Percentiles rank a stretch among this genome's conserved stretches.
phyloP scores from a whole-genome alignment of 2,329 filamentous ascomycete genomes.

The Raffaelea ambrosiae region DNA sequence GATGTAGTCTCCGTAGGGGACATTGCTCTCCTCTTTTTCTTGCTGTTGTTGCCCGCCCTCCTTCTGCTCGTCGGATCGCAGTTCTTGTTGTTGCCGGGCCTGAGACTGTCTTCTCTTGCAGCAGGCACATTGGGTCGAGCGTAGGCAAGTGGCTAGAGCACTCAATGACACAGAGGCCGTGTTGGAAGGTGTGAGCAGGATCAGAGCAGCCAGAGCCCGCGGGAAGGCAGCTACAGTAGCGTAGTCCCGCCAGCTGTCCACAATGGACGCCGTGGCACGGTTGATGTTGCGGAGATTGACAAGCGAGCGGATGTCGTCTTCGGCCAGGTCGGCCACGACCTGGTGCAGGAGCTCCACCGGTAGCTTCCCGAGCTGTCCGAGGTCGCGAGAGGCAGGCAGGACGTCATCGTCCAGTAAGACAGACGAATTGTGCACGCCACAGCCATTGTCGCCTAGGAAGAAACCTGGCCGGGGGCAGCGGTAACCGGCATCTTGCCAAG shows the following conservation, averaged over 20 bases:
- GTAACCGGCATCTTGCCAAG: slow-evolving; percentile 11
- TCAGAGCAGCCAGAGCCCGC: slow-evolving; percentile 10
- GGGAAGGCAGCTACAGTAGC: slow-evolving; percentile 11
- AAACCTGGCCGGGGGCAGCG: slow-evolving; percentile 13
- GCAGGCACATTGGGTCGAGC: slow-evolving; percentile 8
- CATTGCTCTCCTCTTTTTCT: neutral
- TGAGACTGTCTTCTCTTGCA: slow-evolving; percentile 2
- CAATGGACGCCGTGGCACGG: slow-evolving; percentile 7
- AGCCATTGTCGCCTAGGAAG: slow-evolving; percentile 12
- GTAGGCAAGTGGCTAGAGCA: slow-evolving; percentile 10
- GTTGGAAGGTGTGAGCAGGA: slow-evolving; percentile 2
- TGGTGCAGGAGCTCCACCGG: slow-evolving; percentile 12
- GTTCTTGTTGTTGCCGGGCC: neutral
- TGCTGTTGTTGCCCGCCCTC: neutral
- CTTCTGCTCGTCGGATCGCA: no score
- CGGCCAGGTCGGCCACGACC: slow-evolving; percentile 8
- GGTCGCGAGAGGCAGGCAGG: slow-evolving; percentile 5
- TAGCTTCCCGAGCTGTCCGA: slow-evolving; percentile 7
- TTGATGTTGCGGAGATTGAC: slow-evolving; percentile 11
- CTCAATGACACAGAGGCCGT: slow-evolving; percentile 1
- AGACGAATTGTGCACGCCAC: slow-evolving; percentile 3
- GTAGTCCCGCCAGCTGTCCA: slow-evolving; percentile 11
- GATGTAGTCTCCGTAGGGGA: slow-evolving; percentile 11
- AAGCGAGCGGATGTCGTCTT: slow-evolving; percentile 7
- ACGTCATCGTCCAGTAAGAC: slow-evolving; percentile 3